Conservation (phyloP, 2,329 filamentous ascomycete species). For the Macrophomina tecta region DNA sequence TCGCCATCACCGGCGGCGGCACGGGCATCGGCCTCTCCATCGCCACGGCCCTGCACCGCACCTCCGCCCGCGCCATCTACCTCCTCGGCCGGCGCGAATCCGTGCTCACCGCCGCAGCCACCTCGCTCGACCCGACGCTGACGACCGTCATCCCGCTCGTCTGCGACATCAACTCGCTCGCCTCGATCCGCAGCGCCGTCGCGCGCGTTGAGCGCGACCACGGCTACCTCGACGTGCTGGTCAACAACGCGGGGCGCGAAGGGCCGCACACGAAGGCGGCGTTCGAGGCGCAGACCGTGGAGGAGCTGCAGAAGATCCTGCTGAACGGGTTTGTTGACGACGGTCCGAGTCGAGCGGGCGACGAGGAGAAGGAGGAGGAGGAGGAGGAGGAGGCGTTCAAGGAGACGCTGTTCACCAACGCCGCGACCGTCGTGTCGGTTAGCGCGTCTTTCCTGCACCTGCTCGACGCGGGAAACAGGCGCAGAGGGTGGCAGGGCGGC, state of each 20-base stretch:
- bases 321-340: constrained; percentile 37
- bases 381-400: not conserved
- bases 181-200: constrained; percentile 50
- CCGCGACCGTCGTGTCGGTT: constrained; percentile 51
- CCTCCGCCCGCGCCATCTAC: constrained; percentile 51
- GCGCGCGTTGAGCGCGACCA: constrained; percentile 49
- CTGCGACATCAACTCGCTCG: constrained; percentile 51
- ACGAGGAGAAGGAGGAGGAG: not conserved
- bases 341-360: constrained; percentile 38
- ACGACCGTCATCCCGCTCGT: constrained; percentile 47
- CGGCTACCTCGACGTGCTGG: constrained; percentile 58
- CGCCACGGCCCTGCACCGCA: constrained; percentile 48
- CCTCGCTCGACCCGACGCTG: constrained; percentile 36
- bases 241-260: constrained; percentile 38
- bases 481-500: constrained; percentile 46
- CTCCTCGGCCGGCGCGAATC: constrained; percentile 52
- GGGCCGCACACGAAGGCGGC: constrained; percentile 35
- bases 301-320: constrained; percentile 51
- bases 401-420: constrained; percentile 41
- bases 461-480: constrained; percentile 52
- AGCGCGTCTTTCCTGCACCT: constrained; percentile 54
- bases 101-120: constrained; percentile 48
- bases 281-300: constrained; percentile 50
- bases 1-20: constrained; percentile 50
- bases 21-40: constrained; percentile 47